Evolutionary conservation across 2,329 filamentous ascomycete genomes (phyloP), one percentile per base, ranked within the genome.

Genomic region (Elsinoe arachidis): DNA sequence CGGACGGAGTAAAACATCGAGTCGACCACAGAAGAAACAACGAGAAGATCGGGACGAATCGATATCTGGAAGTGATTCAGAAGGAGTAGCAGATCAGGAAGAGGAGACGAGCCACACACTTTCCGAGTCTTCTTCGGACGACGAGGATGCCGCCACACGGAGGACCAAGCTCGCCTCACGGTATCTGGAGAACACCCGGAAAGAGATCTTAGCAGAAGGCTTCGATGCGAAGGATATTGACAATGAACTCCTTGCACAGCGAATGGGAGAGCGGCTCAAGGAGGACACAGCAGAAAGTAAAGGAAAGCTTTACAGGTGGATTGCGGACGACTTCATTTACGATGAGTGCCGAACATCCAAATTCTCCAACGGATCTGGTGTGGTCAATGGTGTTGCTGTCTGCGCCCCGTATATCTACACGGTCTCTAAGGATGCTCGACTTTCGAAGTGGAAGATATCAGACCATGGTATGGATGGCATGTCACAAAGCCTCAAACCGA

Each of bases 141-240:
- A 82, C 62, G 92, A 97, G 76, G 97, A 93, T 19, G 90, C 87
- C 1, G 91, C 90, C 35, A 90, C 96, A 69, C 86, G 89, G 71
- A 81, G 93, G 65, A 74, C 96, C 66, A 84, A 89, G 63, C 80
- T 99, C 26, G 93, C 93, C 30, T 90, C 97, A 74, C 84, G 88
- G 66, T 97, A 99, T 70, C 80, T 99, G 56, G 87, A 96, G 56
- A 96, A 95, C 69, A 84, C 96, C 61, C 84, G 87, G 66, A 81
- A 87, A 66, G 87, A 96, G 64, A 73, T 77, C 23, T 71, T 78
- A 58, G 86, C 95, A 64, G 87, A 90, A 62, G 93, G 90, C 38
- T 99, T 97, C 68, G 90, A 99, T 73, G 93, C 93, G 6, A 90
- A 86, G 64, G 89, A 97, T 55, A 88, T 99, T 59, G 93, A 97